phyloP scores from a whole-genome alignment of 495 filamentous ascomycete species.

The Staphylotrichum longicolle region DNA sequence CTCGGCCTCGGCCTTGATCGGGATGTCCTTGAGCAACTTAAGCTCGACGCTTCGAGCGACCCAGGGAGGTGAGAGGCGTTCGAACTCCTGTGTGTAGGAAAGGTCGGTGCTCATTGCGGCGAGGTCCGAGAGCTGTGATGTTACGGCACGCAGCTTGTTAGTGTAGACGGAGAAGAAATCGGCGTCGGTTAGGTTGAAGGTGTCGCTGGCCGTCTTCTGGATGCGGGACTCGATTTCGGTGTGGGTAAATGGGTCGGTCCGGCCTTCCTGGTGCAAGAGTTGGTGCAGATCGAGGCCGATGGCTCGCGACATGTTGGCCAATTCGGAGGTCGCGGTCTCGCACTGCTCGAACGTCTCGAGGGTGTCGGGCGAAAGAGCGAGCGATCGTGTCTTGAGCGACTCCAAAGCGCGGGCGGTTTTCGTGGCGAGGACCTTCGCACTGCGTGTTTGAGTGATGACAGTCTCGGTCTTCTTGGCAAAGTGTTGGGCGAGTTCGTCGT shows the following conservation, averaged over 20 bases:
- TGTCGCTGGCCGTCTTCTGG: constrained; percentile 51
- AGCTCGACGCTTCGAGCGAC: constrained; percentile 75
- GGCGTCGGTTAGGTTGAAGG: constrained; percentile 52
- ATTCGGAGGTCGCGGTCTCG: constrained; percentile 60
- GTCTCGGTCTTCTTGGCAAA: constrained; percentile 69
- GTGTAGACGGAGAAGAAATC: constrained; percentile 68
- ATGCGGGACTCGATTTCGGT: constrained; percentile 62
- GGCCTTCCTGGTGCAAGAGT: constrained; percentile 70
- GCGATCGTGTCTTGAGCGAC: constrained; percentile 71
- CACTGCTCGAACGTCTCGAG: constrained; percentile 51
- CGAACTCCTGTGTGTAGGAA: constrained; percentile 79
- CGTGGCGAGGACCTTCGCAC: constrained; percentile 76
- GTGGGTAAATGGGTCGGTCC: constrained; percentile 64
- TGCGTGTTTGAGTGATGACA: constrained; percentile 71
- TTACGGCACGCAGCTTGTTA: constrained; percentile 63
- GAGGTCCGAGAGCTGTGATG: constrained; percentile 66
- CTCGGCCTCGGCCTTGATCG: constrained; percentile 76
- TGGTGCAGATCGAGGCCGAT: constrained; percentile 64
- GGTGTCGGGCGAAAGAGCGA: constrained; percentile 66
- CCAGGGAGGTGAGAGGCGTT: constrained; percentile 72
- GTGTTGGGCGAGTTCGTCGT: constrained; percentile 63
- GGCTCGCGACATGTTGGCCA: constrained; percentile 65
- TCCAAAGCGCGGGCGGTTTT: constrained; percentile 77
- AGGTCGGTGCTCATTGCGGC: constrained; percentile 70
- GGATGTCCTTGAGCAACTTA: constrained; percentile 70